phyloP scores from a whole-genome alignment of 371 early-diverging fungal species.

The Mortierella sp. region DNA sequence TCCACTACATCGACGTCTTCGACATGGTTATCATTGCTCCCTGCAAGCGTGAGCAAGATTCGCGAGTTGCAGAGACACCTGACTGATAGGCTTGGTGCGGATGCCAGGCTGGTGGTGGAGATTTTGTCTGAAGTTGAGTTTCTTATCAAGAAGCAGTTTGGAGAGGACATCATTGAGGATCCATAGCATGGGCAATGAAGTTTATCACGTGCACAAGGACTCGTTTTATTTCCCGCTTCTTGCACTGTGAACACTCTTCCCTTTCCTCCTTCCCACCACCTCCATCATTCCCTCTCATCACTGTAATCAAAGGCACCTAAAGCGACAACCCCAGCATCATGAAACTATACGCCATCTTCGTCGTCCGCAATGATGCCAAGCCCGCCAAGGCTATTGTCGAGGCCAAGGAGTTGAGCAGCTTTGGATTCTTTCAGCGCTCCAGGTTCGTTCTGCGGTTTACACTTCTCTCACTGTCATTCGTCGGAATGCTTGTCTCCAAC shows the following conservation, averaged over 20 bases:
- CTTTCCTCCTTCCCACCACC: not conserved
- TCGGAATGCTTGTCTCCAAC: not conserved
- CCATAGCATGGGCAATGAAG: no score
- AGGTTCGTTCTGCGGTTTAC: slow-evolving; percentile 56
- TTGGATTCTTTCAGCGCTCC: slow-evolving; percentile 90
- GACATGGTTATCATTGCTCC: not conserved
- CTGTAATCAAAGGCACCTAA: no score
- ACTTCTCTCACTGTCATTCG: not conserved
- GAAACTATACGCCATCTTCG: slow-evolving; percentile 67
- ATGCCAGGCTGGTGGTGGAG: slow-evolving; percentile 28
- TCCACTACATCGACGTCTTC: not conserved
- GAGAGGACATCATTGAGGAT: no score
- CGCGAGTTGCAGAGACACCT: slow-evolving; percentile 14
- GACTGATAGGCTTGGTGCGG: slow-evolving; percentile 10
- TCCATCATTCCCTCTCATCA: no score
- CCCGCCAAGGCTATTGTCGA: slow-evolving; percentile 34
- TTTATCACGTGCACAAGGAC: no score
- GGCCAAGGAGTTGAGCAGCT: slow-evolving; percentile 78
- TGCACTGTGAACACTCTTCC: no score
- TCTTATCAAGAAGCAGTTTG: slow-evolving; percentile 15
- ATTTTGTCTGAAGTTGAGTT: slow-evolving; percentile 31
- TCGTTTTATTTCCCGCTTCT: no score
- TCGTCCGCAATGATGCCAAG: slow-evolving; percentile 60
- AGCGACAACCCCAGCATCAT: slow-evolving; percentile 51
- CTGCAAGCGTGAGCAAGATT: slow-evolving; percentile 7